Conservation (phyloP, 2,329 filamentous ascomycete species). For the Colletotrichum destructivum region DNA sequence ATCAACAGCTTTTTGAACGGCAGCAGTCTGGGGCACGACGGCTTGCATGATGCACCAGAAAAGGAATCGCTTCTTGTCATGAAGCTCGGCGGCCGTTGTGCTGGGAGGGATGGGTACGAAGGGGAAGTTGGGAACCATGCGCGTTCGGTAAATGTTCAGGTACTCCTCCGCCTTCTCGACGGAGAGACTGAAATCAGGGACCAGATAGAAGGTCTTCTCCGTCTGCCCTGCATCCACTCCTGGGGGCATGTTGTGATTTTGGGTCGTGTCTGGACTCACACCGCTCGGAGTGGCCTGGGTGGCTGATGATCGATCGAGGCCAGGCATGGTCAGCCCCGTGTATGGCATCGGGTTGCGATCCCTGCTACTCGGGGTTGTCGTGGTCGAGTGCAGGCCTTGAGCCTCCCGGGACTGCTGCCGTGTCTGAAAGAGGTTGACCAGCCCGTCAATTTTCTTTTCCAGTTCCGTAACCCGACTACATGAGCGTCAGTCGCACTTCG, state of each 20-base stretch:
- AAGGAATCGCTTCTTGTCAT: slow-evolving; percentile 51
- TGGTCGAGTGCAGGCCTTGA: not conserved
- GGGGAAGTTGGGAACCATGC: slow-evolving; percentile 54
- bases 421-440: slow-evolving; percentile 55
- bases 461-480: slow-evolving; percentile 55
- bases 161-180: slow-evolving; percentile 51
- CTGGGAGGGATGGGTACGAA: slow-evolving; percentile 53
- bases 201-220: slow-evolving; percentile 41
- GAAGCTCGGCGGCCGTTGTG: slow-evolving; percentile 50
- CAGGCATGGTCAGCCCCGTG: not conserved
- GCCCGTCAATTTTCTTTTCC: slow-evolving; percentile 58
- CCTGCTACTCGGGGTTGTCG: not conserved
- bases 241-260: not conserved
- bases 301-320: not conserved
- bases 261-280: not conserved
- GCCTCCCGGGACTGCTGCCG: slow-evolving; percentile 42
- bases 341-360: not conserved
- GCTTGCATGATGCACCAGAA: slow-evolving; percentile 57
- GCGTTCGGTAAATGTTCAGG: slow-evolving; percentile 52
- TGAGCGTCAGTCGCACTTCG: not conserved
- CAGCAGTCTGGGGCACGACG: slow-evolving; percentile 50
- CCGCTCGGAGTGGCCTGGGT: not conserved
- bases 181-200: slow-evolving; percentile 54
- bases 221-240: not conserved
- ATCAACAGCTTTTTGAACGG: slow-evolving; percentile 51